phyloP scores from a whole-genome alignment of 192 early-diverging fungal genomes.

The Gonapodya prolifera region DNA sequence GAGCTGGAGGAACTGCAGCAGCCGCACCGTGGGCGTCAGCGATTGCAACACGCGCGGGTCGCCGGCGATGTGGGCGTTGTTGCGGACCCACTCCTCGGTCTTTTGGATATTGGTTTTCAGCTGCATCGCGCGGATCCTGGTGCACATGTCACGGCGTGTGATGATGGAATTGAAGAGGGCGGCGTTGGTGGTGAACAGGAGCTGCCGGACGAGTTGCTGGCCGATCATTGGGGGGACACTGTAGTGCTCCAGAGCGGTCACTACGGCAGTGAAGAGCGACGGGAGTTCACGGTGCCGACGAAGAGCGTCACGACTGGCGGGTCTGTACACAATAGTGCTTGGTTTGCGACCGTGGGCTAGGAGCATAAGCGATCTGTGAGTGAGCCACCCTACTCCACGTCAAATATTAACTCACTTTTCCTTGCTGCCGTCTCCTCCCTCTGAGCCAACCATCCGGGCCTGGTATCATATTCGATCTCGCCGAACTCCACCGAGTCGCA shows the following conservation, averaged over 20 bases:
- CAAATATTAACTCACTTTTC: no score
- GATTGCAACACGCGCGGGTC: slow-evolving; percentile 13
- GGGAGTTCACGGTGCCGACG: neutral
- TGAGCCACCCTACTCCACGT: no score
- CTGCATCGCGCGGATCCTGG: slow-evolving; percentile 69
- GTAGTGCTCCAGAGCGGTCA: slow-evolving; percentile 56
- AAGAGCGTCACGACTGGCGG: neutral
- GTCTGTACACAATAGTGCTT: no score
- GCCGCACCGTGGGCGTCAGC: slow-evolving; percentile 61
- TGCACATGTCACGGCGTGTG: slow-evolving; percentile 54
- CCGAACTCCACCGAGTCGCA: slow-evolving; percentile 40
- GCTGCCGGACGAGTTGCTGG: slow-evolving; percentile 57
- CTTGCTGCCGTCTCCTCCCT: neutral
- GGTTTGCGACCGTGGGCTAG: no score
- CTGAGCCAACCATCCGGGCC: neutral
- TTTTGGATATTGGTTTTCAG: slow-evolving; percentile 70
- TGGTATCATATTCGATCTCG: neutral
- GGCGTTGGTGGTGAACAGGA: slow-evolving; percentile 62
- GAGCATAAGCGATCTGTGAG: no score
- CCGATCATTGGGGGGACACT: slow-evolving; percentile 63
- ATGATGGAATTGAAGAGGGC: slow-evolving; percentile 82
- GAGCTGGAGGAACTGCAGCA: slow-evolving; percentile 72
- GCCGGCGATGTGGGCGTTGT: slow-evolving; percentile 27
- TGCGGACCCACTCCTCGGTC: slow-evolving; percentile 75
- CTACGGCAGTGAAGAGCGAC: slow-evolving; percentile 15